Conservation (phyloP, 768 basidiomycete species). For the Phanerochaete sordida region DNA sequence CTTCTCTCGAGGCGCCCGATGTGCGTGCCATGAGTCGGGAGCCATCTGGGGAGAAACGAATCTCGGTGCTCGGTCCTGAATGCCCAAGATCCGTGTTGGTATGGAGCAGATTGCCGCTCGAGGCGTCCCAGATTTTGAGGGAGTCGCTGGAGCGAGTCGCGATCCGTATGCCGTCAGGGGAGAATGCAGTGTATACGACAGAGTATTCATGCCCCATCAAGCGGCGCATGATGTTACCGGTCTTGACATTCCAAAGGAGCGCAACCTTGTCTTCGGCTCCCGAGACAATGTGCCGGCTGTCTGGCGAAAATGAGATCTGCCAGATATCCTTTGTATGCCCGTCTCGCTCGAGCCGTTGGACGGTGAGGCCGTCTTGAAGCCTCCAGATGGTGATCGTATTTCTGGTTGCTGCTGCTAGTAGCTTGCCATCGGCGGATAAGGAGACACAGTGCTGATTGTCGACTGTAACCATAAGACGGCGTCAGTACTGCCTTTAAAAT, state of each 20-base stretch:
- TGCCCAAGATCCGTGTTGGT: neutral
- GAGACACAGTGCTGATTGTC: no score
- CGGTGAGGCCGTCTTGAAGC: slow-evolving; percentile 11
- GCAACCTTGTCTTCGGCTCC: slow-evolving; percentile 18
- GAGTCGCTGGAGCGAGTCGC: slow-evolving; percentile 21
- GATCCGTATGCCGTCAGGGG: slow-evolving; percentile 19
- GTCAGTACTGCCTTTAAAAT: no score
- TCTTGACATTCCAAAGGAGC: slow-evolving; percentile 19
- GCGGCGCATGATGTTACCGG: slow-evolving; percentile 2
- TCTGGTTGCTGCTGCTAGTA: no score
- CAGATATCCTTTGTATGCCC: slow-evolving; percentile 15
- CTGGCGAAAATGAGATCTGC: slow-evolving; percentile 25
- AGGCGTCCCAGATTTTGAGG: slow-evolving; percentile 23
- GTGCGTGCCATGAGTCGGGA: slow-evolving; percentile 12
- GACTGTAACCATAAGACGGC: no score
- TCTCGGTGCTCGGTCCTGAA: slow-evolving; percentile 9
- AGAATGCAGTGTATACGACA: slow-evolving; percentile 15
- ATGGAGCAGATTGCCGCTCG: neutral
- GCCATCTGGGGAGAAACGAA: slow-evolving; percentile 20
- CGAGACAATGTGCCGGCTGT: slow-evolving; percentile 19
- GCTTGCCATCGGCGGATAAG: no score
- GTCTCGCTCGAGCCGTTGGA: neutral
- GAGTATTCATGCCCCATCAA: neutral
- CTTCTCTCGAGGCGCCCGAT: neutral
- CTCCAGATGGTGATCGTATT: no score